Conservation (phyloP, 2,329 filamentous ascomycete species). For the Fusarium sp. region DNA sequence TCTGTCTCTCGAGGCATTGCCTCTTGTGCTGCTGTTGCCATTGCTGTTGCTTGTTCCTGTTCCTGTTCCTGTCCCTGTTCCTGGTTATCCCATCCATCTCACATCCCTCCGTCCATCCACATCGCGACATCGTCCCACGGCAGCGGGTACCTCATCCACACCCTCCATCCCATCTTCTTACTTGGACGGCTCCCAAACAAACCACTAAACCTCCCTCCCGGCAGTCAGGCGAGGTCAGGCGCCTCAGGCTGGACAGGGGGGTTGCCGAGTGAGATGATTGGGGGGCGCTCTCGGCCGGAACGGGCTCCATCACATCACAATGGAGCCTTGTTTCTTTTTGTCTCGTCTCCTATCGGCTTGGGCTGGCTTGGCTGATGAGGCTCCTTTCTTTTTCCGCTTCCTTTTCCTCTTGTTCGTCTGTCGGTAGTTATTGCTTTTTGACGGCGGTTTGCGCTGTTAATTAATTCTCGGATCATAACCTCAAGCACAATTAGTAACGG, state of each 20-base stretch:
- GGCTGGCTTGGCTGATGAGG: too few species aligned
- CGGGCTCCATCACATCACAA: slow-evolving; percentile 18
- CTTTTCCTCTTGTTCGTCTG: neutral
- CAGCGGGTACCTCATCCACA: slow-evolving; percentile 1
- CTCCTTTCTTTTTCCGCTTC: slow-evolving; percentile 16
- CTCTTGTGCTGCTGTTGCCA: neutral
- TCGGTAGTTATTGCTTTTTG: slow-evolving; percentile 5
- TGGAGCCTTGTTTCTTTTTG: slow-evolving; percentile 2
- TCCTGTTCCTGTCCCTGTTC: neutral
- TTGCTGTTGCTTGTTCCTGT: neutral
- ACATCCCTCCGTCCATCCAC: neutral
- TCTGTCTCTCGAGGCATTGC: neutral
- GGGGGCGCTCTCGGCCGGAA: slow-evolving; percentile 25
- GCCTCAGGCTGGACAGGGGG: slow-evolving; percentile 33
- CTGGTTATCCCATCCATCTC: neutral
- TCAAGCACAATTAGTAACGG: neutral
- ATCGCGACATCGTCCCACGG: slow-evolving; percentile 17
- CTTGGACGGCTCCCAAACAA: neutral
- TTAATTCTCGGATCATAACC: neutral
- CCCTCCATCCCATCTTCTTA: neutral
- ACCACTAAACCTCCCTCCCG: slow-evolving; percentile 17
- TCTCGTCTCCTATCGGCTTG: too few species aligned
- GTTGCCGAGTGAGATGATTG: slow-evolving; percentile 35
- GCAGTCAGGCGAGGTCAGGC: slow-evolving; percentile 41
- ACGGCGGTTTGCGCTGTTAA: slow-evolving; percentile 10